Base-by-base conservation (phyloP, 2,329 filamentous ascomycete genomes). In the Tetracladium maxilliforme region DNA sequence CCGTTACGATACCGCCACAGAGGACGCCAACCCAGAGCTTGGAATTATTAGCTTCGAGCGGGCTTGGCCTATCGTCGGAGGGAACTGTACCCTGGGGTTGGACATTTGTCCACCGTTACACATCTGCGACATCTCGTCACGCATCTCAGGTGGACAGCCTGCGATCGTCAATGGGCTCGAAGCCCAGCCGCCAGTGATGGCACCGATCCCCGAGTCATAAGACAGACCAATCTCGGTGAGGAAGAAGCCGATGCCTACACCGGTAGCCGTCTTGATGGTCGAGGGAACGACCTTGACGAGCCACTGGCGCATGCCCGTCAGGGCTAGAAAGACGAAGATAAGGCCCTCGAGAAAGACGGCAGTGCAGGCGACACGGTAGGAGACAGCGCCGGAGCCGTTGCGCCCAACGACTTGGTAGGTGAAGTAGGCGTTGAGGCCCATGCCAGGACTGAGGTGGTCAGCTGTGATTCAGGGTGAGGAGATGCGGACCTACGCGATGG, bases 21-120 rank as follows among this genome's bases (percentile, higher is more conserved):
- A 83, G 74, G 34, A 92, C 76, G 8, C 80, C 84, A 27, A 92
- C 68, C 84, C 84, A 93, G 62, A 92, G 56, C 69, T 73, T 31
- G 15, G 21, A 37, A 28, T 16, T 31, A 22, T 15, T 18, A 11
- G 5, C 4, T 1, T 6, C 10, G 10, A 7, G 10, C 11, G 8
- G 21, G 4, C 12, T 8, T 16, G n/a, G n/a, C n/a, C n/a, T n/a
- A n/a, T n/a, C 7, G 14, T 13, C 14, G 17, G 12, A 16, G 12
- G 12, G 9, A 7, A 9, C 40, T 51, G 37, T 45, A 67, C 74
- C 24, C 78, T 78, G 7, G 81, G 75, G 39, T 68, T 90, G 5
- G 72, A 64, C 79, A 92, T 84, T 42, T 81, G 71, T 14, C 71
- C 59, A 12, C 57, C 55, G 4, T 51, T 41, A 33, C 70, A 76